phyloP scores from a whole-genome alignment of 495 filamentous ascomycete species.

The Hypoxylon cercidicola region DNA sequence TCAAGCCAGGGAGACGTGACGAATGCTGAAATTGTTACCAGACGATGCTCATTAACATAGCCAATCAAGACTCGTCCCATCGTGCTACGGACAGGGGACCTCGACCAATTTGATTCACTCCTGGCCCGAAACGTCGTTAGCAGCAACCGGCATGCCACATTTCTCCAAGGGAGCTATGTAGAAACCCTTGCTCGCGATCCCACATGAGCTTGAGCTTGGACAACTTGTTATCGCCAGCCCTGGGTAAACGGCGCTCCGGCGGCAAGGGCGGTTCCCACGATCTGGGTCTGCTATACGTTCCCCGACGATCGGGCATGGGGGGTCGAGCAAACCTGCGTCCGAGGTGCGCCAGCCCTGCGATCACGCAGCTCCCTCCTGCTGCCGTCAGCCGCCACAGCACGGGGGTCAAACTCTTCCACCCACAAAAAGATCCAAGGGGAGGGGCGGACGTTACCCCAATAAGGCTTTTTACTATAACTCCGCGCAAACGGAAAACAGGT shows the following conservation, averaged over 20 bases:
- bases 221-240: neutral
- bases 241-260: constrained; percentile 26
- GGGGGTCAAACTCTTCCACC: constrained; percentile 25
- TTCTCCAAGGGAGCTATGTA: constrained; percentile 20
- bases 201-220: constrained; percentile 17
- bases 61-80: constrained; percentile 21
- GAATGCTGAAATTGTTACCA: constrained; percentile 13
- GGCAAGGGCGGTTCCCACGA: constrained; percentile 39
- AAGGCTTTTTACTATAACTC: constrained; percentile 35
- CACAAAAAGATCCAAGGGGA: constrained; percentile 1
- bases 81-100: constrained; percentile 32
- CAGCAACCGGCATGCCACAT: neutral
- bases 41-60: neutral
- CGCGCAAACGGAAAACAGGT: constrained; percentile 29
- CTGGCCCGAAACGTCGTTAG: constrained; percentile 3
- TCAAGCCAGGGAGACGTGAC: constrained; percentile 10
- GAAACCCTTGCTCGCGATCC: constrained; percentile 19
- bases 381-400: constrained; percentile 41
- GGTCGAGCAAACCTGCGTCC: constrained; percentile 37
- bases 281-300: constrained; percentile 36
- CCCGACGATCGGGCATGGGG: constrained; percentile 39
- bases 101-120: constrained; percentile 10
- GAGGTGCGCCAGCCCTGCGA: constrained; percentile 35
- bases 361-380: constrained; percentile 17
- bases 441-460: constrained; percentile 29